phyloP scores from a whole-genome alignment of 1,284 basidiomycete genomes.

The Kwoniella shivajii region DNA sequence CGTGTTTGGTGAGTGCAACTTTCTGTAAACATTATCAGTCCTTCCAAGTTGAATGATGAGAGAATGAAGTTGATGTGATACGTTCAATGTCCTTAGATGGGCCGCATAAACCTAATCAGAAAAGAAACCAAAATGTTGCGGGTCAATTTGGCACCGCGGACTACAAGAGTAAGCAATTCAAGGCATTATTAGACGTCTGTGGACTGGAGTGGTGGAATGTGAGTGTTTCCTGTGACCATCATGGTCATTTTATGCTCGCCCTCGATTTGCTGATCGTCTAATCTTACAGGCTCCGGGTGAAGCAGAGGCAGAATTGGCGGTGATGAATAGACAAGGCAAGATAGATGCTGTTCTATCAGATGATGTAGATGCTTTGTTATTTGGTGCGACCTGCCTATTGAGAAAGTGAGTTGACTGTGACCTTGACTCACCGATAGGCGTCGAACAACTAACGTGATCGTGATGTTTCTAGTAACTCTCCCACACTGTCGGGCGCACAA shows the following conservation, averaged over 20 bases:
- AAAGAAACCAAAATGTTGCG: slow-evolving; percentile 65
- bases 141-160: slow-evolving; percentile 59
- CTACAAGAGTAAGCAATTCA: slow-evolving; percentile 69
- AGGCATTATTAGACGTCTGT: slow-evolving; percentile 80
- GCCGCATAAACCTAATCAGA: slow-evolving; percentile 74
- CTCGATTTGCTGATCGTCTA: background rate
- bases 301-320: slow-evolving; percentile 93
- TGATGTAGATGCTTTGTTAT: slow-evolving; percentile 85
- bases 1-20: slow-evolving; percentile 75
- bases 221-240: slow-evolving; percentile 40
- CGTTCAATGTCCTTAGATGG: slow-evolving; percentile 60
- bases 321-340: slow-evolving; percentile 73
- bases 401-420: slow-evolving; percentile 66
- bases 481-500: slow-evolving; percentile 64
- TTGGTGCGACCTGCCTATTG: slow-evolving; percentile 79
- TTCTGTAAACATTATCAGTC: too few relatives aligned
- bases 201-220: slow-evolving; percentile 84
- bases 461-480: slow-evolving; percentile 64
- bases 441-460: too few relatives aligned
- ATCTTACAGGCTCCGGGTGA: slow-evolving; percentile 78
- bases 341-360: slow-evolving; percentile 91
- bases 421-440: too few relatives aligned
- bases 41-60: too few relatives aligned
- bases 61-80: too few relatives aligned
- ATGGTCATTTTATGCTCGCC: background rate